phyloP scores from a whole-genome alignment of 202 grass and related monocot genomes.

The Brachypodium distachyon region DNA sequence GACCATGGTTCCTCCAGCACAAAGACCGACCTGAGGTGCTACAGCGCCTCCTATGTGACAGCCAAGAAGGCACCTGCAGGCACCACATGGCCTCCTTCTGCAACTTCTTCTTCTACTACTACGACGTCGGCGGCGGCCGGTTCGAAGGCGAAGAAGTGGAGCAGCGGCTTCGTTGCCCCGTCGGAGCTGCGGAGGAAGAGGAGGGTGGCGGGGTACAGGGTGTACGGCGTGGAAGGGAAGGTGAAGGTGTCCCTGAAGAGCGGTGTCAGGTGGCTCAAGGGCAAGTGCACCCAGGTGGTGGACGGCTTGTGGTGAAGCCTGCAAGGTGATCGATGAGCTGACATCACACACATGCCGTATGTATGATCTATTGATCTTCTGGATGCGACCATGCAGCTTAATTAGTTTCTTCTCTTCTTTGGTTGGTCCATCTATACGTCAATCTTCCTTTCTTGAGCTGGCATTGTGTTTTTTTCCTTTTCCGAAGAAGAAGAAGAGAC shows the following conservation, averaged over 20 bases:
- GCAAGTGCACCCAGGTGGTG: constrained; percentile 38
- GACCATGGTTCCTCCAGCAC: not conserved
- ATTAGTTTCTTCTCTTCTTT: not conserved
- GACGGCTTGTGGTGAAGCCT: constrained; percentile 31
- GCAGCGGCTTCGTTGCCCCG: constrained; percentile 22
- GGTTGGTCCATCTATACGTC: no score
- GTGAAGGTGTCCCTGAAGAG: constrained; percentile 54
- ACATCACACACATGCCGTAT: no score
- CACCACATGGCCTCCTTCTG: not conserved
- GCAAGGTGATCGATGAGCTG: not conserved
- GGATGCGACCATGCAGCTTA: no score
- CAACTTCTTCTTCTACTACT: not conserved
- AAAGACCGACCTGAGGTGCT: constrained; percentile 24
- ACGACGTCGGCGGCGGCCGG: not conserved
- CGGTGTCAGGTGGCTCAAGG: constrained; percentile 49
- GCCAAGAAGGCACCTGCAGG: constrained; percentile 22
- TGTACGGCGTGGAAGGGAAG: constrained; percentile 48
- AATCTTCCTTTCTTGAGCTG: no score
- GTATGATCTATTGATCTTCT: not conserved
- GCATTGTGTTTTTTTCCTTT: no score
- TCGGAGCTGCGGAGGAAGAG: constrained; percentile 51
- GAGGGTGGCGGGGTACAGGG: constrained; percentile 43
- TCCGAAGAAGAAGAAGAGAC: no score
- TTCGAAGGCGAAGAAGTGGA: not conserved
- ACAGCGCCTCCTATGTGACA: constrained; percentile 39